Base-by-base conservation (phyloP, 2,329 filamentous ascomycete genomes). In the Beauveria brongniartii region DNA sequence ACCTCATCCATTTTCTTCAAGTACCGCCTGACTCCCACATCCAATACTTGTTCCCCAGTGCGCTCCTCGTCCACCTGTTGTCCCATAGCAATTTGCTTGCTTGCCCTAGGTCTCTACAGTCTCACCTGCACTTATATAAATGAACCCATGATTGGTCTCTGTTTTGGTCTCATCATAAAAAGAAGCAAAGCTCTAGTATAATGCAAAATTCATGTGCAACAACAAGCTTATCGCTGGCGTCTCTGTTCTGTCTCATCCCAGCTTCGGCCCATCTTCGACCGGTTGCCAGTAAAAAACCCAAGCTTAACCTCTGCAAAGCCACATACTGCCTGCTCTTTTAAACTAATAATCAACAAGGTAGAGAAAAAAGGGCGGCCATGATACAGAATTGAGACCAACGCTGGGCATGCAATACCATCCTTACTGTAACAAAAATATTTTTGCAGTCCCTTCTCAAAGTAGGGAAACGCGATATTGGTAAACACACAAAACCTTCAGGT, bases 141-240 rank as follows among this genome's bases (percentile, higher is more conserved):
- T 16, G 5, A 37, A 37, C 5, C 12, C 34, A 37, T 48, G 16
- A 30, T n/a, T 51, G 18, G 51, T 58, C 16, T 24, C 34, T 41
- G 10, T 26, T 20, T 59, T 44, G 24, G 6, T 43, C 56, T 52
- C 22, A 6, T 41, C 37, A 41, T 14, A 16, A 43, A 52, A 28
- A 26, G 3, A 20, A 16, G 26, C 46, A 7, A 59, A n/a, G 16
- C 34, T 37, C 34, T 37, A 37, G 12, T 37, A 47, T n/a, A 59
- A 54, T 59, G 50, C 57, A 47, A 46, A 59, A 59, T n/a, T 28
- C 16, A 40, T 24, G 20, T 50, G 28, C 50, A 46, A 54, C 50
- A 46, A 54, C 18, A 18, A 10, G 7, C 14, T 24, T 3, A 8
- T 37, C 3, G 46, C 37, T 10, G 30, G n/a, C n/a, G 9, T 51